Percentiles rank a stretch among this genome's conserved stretches.
Conservation (phyloP, 2,329 filamentous ascomycete species). For the Penicillium sp. region DNA sequence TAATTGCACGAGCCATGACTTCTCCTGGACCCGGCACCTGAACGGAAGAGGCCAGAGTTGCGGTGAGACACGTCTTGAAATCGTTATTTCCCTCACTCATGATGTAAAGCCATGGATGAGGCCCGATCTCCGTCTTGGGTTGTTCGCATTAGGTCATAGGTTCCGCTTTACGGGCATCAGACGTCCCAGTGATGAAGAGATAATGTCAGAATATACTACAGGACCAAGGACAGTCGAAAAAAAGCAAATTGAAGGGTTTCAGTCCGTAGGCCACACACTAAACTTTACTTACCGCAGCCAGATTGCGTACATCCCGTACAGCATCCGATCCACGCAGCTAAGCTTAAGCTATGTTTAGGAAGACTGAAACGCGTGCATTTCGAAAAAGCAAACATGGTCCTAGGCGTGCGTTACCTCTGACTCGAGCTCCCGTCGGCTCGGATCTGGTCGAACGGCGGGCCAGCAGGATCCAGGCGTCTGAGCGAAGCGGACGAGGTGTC, state of each 20-base stretch:
- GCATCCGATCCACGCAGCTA: slow-evolving; percentile 29
- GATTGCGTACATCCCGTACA: slow-evolving; percentile 12
- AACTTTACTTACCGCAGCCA: slow-evolving; percentile 20
- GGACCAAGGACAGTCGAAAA: slow-evolving; percentile 16
- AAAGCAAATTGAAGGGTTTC: slow-evolving; percentile 23
- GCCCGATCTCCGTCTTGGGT: slow-evolving; percentile 1
- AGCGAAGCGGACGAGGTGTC: not conserved
- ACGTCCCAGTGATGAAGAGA: not conserved
- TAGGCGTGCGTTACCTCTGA: slow-evolving; percentile 18
- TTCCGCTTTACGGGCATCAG: not conserved
- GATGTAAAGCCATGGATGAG: slow-evolving; percentile 5
- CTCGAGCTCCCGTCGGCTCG: slow-evolving; percentile 14
- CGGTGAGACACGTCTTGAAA: slow-evolving; percentile 15
- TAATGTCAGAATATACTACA: slow-evolving; percentile 21
- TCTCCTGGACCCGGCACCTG: slow-evolving; percentile 1
- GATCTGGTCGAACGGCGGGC: slow-evolving; percentile 24
- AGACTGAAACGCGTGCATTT: slow-evolving; percentile 21
- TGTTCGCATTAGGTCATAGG: slow-evolving; percentile 7
- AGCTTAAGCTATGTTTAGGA: slow-evolving; percentile 35
- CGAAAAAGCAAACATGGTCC: slow-evolving; percentile 31
- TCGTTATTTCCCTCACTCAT: slow-evolving; percentile 3
- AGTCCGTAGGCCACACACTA: slow-evolving; percentile 14
- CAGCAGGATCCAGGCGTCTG: not conserved
- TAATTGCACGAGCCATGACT: not conserved
- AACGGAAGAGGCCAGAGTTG: slow-evolving; percentile 15